A percentile compares a stretch with the other conserved stretches of the same genome.
Evolutionary conservation across 2,329 filamentous ascomycete species (phyloP).

Genomic region (Cladophialophora carrionii): DNA sequence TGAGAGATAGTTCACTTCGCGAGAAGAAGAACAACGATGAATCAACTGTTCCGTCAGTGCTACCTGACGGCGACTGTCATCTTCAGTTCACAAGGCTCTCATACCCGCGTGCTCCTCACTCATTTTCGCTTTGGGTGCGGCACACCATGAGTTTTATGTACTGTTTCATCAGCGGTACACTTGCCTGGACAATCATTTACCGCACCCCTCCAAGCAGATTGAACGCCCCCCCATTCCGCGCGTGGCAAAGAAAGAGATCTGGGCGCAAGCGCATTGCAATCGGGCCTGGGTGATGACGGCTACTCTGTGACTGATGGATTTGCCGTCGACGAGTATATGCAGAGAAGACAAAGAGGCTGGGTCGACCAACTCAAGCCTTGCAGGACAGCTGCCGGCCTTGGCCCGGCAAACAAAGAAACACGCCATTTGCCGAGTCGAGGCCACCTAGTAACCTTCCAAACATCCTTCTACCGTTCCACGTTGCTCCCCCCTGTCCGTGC

Average conservation of each 20-base stretch:
- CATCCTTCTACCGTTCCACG: background rate
- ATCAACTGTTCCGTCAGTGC: conserved; percentile 4
- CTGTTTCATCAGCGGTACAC: conserved; percentile 29
- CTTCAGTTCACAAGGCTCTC: conserved; percentile 7
- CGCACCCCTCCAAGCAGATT: conserved; percentile 10
- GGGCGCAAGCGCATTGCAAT: background rate
- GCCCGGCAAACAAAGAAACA: background rate
- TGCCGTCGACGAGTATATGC: background rate
- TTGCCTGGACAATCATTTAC: conserved; percentile 24
- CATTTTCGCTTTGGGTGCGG: conserved; percentile 13
- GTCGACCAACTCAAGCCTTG: background rate
- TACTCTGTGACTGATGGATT: background rate
- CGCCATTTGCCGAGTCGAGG: background rate
- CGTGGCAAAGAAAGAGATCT: background rate
- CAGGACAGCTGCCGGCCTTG: background rate
- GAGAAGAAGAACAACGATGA: background rate
- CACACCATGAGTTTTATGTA: conserved; percentile 32
- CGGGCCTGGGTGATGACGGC: background rate
- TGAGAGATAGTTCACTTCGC: background rate
- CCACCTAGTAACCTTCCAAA: background rate
- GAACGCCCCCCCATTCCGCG: background rate
- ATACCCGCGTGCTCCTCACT: background rate
- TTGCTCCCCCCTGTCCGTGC: background rate
- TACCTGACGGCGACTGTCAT: conserved; percentile 2
- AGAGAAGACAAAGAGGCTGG: background rate